phyloP scores from a whole-genome alignment of 2,329 filamentous ascomycete genomes.

The Venturia pyrina region DNA sequence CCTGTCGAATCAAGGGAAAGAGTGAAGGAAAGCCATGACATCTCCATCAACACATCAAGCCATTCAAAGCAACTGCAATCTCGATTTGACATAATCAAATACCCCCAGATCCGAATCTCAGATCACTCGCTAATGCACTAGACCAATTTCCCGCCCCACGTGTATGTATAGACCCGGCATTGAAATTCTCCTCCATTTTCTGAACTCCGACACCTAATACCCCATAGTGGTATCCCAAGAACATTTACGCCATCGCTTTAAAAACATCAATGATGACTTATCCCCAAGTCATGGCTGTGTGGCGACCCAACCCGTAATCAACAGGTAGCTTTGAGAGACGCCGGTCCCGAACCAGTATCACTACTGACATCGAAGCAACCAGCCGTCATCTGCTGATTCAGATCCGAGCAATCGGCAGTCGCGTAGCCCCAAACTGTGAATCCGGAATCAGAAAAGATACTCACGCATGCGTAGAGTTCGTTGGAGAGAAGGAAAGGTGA shows the following conservation, averaged over 20 bases:
- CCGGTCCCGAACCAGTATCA: background rate
- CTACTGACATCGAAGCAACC: slow-evolving; percentile 2
- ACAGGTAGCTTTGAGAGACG: background rate
- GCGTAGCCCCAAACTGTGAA: slow-evolving; percentile 1
- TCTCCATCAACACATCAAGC: too few relatives aligned
- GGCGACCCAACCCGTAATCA: background rate
- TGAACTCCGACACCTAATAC: background rate
- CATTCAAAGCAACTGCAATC: too few relatives aligned
- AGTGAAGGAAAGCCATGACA: too few relatives aligned
- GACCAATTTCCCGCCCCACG: background rate
- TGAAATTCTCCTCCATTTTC: background rate
- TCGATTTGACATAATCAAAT: too few relatives aligned
- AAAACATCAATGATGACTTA: background rate
- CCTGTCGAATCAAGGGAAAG: too few relatives aligned
- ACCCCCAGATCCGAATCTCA: too few relatives aligned
- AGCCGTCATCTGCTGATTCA: background rate
- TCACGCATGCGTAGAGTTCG: too few relatives aligned
- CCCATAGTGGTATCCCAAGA: too few relatives aligned
- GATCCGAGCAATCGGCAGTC: background rate
- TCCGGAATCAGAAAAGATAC: too few relatives aligned
- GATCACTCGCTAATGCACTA: too few relatives aligned
- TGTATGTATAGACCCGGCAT: slow-evolving; percentile 1
- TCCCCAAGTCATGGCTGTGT: background rate
- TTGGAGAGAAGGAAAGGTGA: background rate
- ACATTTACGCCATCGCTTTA: background rate